Percentiles rank a stretch among this genome's conserved stretches.
Conservation (phyloP, 2,329 filamentous ascomycete genomes). For the Zasmidium angulare region DNA sequence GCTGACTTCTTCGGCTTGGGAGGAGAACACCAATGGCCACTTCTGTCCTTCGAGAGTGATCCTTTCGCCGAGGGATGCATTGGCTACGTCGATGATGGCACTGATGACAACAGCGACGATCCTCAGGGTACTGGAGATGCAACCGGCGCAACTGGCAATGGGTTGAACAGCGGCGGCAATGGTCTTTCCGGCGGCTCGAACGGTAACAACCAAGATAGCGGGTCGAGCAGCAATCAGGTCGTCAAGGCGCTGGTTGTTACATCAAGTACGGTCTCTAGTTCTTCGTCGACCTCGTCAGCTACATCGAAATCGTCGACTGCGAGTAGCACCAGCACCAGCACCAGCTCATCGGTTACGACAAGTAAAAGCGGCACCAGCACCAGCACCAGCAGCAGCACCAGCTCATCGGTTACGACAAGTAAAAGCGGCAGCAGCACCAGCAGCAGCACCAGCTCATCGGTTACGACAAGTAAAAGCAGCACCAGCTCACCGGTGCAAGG, state of each 20-base stretch:
- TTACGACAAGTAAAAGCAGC: too few relatives aligned
- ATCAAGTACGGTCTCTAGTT: too few relatives aligned
- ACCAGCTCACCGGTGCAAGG: neutral
- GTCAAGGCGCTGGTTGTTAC: neutral
- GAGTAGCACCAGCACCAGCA: neutral
- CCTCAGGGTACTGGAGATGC: neutral
- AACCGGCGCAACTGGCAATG: slow-evolving; percentile 2
- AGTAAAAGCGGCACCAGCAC: neutral
- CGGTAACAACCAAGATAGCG: neutral
- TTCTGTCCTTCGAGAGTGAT: slow-evolving; percentile 4
- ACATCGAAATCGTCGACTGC: neutral
- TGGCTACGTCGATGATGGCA: slow-evolving; percentile 7
- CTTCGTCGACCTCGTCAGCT: too few relatives aligned
- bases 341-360: neutral
- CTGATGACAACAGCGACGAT: neutral
- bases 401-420: too few relatives aligned
- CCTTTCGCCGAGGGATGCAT: slow-evolving; percentile 12
- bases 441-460: too few relatives aligned
- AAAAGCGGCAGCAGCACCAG: too few relatives aligned
- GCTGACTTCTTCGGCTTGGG: neutral
- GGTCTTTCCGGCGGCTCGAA: neutral
- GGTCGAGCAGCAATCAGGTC: neutral
- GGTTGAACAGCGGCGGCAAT: slow-evolving; percentile 1
- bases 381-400: neutral
- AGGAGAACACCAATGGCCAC: neutral